Base-by-base conservation (phyloP, 2,329 filamentous ascomycete genomes). In the Xylaria hypoxylon region DNA sequence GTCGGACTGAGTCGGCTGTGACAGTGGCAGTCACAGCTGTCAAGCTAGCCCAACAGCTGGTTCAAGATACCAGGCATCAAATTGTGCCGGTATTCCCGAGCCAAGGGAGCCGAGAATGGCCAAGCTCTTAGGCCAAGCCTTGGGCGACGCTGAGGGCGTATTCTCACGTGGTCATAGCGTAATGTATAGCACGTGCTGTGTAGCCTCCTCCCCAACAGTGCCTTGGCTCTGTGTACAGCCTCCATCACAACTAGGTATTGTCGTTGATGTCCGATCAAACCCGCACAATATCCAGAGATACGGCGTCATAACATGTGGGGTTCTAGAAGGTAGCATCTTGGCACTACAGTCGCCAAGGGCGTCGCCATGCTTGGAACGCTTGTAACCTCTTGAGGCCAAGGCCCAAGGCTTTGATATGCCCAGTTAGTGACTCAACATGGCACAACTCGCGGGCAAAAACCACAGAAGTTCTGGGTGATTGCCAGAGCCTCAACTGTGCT, bases 291-390 rank as follows among this genome's bases (percentile, higher is more conserved):
- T 42, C 19, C 35, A 15, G 13, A 11, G 35, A 55, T 55, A 42
- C 15, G 35, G 17, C 28, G 40, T 55, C 59, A 59, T 55, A 48
- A 50, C 7, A 15, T 19, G 59, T 63, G 44, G 35, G 45, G 17
- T 64, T 58, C 59, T 59, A 53, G 40, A 60, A 66, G 59, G 59
- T 62, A 62, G 33, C 65, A 62, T 56, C 70, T 72, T 73, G 65
- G 72, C 69, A 65, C 53, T 67, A 35, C 52, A 60, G 38, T 63
- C 35, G 72, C 73, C 73, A 74, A 74, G 72, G 50, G 35, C 13
- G 33, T 31, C n/a, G 48, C 6, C 44, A 19, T 55, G 50, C 68
- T 68, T 70, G 61, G 62, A 52, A 64, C 5, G 6, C 35, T 68
- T 67, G 31, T 51, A 42, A 24, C 13, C 2, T 33, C 50, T 57